Evolutionary conservation across 192 early-diverging fungal genomes (phyloP), one percentile per base, ranked within the genome.

Genomic region (Coemansia sp.): DNA sequence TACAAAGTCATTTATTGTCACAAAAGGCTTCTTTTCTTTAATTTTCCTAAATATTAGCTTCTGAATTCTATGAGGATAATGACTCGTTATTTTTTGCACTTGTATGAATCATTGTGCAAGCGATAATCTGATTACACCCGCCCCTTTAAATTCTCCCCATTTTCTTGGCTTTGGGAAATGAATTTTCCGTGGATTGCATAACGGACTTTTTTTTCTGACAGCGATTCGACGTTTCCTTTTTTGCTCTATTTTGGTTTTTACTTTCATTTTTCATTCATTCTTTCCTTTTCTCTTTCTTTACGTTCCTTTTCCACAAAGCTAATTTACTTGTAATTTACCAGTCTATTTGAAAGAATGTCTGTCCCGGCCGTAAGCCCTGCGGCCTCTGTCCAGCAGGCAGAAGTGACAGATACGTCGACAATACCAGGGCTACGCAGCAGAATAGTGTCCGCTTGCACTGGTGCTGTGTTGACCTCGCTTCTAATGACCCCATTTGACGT

Each of bases 391-490:
- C 21, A 54, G 54, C 61, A 47, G 68, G 52, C 68, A 11, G 58
- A 11, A 37, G 40, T 49, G 9, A 23, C 39, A 52, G 60, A 49
- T 10, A 21, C 9, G 41, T 10, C 42, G 26, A 39, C 26, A 45
- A 71, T 63, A 56, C 64, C 77, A 21, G 72, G 65, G 38, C 63
- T 81, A 13, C 69, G 69, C 64, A 72, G 67, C 60, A 90, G 86
- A 54, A 92, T 92, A 66, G 39, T 92, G 19, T 94, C 95, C 11
- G 95, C 95, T 6, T 91, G 92, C 66, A 69, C 79, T 3, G 95
- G 95, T 3, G 92, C 94, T 4, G 73, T 96, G 0, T 52, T 94
- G 32, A 95, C 95, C 7, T 93, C 93, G 13, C 71, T 94, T 7
- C 76, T 81, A 37, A 76, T 81, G 79, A 81, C 76, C 13, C 67